A percentile compares a stretch with the other conserved stretches of the same genome.
phyloP scores from a whole-genome alignment of 306 rosid species.

The Clitoria ternatea region DNA sequence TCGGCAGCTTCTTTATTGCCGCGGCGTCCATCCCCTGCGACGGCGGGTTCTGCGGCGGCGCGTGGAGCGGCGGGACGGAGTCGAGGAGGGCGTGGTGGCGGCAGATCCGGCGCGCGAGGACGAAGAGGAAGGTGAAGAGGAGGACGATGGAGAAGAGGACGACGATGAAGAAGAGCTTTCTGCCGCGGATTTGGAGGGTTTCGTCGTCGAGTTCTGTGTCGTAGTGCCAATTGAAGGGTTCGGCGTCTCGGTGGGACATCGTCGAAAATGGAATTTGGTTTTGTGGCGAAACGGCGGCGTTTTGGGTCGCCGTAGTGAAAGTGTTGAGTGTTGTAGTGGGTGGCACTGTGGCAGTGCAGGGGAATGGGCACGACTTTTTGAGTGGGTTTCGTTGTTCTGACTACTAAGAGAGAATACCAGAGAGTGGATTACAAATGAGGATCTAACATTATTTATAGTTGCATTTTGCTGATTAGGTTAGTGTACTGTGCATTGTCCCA shows the following conservation, averaged over 20 bases:
- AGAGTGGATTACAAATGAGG: too few relatives aligned
- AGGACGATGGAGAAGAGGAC: conserved; percentile 48
- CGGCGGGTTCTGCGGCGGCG: neutral
- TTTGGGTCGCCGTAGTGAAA: neutral
- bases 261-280: neutral
- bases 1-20: conserved; percentile 54
- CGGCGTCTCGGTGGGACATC: conserved; percentile 30
- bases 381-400: neutral
- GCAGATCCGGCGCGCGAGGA: conserved; percentile 68
- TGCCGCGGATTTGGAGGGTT: conserved; percentile 48
- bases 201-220: conserved; percentile 43
- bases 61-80: neutral
- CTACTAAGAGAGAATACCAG: neutral
- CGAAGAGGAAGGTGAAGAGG: conserved; percentile 39
- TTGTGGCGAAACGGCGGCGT: neutral
- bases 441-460: conserved; percentile 15
- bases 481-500: too few relatives aligned
- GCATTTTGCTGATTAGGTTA: conserved; percentile 14
- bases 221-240: conserved; percentile 48
- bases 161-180: conserved; percentile 52
- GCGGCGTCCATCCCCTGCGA: conserved; percentile 43
- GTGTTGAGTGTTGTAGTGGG: too few relatives aligned
- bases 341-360: neutral
- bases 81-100: conserved; percentile 25
- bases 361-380: neutral